phyloP scores from a whole-genome alignment of 202 grass and related monocot species.

The Schoenoplectus tabernaemontani region DNA sequence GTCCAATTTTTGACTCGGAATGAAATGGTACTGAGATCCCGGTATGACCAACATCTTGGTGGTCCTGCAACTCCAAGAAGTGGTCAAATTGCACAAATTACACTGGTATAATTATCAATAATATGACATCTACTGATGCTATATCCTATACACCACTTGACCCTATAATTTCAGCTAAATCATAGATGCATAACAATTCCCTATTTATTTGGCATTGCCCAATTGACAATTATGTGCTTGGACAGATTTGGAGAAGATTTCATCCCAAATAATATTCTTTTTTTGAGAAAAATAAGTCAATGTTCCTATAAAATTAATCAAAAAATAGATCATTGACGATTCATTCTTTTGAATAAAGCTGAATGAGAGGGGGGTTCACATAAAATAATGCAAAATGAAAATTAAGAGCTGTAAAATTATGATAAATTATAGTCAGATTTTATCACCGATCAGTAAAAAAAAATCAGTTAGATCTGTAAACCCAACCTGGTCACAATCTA shows the following conservation, averaged over 20 bases:
- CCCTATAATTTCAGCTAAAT: background rate
- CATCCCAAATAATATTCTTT: background rate
- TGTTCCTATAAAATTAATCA: background rate
- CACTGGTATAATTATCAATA: constrained; percentile 16
- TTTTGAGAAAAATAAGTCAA: background rate
- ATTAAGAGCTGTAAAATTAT: background rate
- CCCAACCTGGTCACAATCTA: background rate
- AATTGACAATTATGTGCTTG: background rate
- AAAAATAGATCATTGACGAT: background rate
- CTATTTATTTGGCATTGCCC: background rate
- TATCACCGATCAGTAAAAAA: background rate
- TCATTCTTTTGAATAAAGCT: background rate
- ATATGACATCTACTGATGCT: background rate
- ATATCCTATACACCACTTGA: constrained; percentile 3
- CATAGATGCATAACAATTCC: background rate
- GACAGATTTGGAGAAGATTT: background rate
- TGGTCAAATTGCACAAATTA: constrained; percentile 2
- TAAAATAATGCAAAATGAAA: background rate
- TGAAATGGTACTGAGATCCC: background rate
- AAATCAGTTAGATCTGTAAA: background rate
- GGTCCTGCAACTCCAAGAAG: background rate
- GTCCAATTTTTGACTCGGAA: background rate
- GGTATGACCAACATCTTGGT: background rate
- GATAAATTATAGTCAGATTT: background rate
- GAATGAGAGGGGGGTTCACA: background rate